phyloP scores from a whole-genome alignment of 345 rosid species.

The Salix exigua region DNA sequence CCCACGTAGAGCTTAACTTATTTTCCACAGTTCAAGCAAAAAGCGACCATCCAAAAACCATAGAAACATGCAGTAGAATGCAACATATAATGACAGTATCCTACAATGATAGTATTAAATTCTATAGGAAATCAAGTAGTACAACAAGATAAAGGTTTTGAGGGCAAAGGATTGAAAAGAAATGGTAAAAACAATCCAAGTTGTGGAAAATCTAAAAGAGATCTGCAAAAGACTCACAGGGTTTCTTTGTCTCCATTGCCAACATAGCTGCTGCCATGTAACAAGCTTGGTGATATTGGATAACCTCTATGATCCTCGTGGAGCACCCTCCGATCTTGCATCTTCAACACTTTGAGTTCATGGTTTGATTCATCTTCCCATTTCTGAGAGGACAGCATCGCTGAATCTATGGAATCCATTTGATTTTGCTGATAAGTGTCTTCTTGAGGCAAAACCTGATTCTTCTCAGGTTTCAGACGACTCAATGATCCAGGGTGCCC shows the following conservation, averaged over 20 bases:
- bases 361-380: conserved; percentile 68
- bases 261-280: conserved; percentile 55
- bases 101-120: neutral
- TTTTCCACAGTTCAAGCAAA: neutral
- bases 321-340: conserved; percentile 43
- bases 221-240: conserved; percentile 53
- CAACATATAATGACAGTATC: neutral
- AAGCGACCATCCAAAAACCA: neutral
- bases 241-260: conserved; percentile 59
- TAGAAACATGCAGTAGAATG: neutral
- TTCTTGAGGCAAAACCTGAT: conserved; percentile 85
- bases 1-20: neutral
- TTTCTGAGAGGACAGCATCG: conserved; percentile 50
- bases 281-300: conserved; percentile 80
- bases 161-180: neutral
- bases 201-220: neutral
- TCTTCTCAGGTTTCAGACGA: conserved; percentile 76
- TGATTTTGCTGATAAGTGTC: conserved; percentile 46
- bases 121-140: neutral
- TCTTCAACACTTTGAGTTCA: conserved; percentile 64
- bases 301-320: conserved; percentile 51
- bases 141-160: neutral
- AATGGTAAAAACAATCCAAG: neutral
- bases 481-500: conserved; percentile 61
- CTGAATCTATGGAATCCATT: conserved; percentile 43